Percentiles rank a stretch among this genome's conserved stretches.
phyloP scores from a whole-genome alignment of 1,284 basidiomycete species.

The Cutaneotrichosporon sp. region DNA sequence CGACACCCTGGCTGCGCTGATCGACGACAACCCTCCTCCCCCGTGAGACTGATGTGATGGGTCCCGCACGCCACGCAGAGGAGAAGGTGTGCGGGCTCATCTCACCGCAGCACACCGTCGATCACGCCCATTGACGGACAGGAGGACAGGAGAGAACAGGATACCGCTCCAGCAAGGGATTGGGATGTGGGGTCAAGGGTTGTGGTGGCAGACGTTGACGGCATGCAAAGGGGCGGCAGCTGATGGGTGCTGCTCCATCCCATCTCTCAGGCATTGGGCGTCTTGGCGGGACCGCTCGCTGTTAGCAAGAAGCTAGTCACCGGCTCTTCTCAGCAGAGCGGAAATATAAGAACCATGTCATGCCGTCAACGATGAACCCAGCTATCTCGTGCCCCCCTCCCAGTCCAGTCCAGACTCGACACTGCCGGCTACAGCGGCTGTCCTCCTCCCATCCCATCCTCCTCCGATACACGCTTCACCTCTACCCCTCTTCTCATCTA shows the following conservation, averaged over 20 bases:
- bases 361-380: background rate
- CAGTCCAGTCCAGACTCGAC: background rate
- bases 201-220: background rate
- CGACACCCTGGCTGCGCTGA: constrained; percentile 2
- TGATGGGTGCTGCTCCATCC: background rate
- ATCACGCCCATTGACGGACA: background rate
- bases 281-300: background rate
- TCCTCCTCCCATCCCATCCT: background rate
- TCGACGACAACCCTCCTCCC: background rate
- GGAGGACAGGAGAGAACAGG: background rate
- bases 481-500: background rate
- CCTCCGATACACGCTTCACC: background rate
- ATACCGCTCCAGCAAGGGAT: background rate
- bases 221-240: background rate
- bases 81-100: background rate
- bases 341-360: constrained; percentile 1
- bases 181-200: constrained; percentile 4
- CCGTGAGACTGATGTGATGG: background rate
- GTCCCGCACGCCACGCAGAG: constrained; percentile 8
- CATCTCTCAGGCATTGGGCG: background rate
- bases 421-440: background rate
- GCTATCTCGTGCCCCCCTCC: constrained; percentile 2
- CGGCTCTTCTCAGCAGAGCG: background rate
- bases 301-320: background rate
- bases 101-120: background rate